Base-by-base conservation (phyloP, 2,329 filamentous ascomycete genomes). In the Exserohilum turcica region DNA sequence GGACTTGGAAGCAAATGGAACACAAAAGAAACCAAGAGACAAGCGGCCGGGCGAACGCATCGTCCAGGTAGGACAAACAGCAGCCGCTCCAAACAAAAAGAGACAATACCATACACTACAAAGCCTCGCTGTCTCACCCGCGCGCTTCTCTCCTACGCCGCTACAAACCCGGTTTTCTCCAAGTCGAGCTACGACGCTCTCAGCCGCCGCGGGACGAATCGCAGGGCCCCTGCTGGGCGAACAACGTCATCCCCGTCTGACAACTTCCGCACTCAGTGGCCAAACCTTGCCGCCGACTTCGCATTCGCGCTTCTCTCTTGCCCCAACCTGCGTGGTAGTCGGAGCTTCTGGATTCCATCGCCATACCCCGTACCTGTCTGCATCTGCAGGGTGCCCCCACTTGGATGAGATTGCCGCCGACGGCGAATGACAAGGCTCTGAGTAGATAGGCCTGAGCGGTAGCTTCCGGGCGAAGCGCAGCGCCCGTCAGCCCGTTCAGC, bases 401-500 rank as follows among this genome's bases (percentile, higher is more conserved):
- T 50, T 51, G 43, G 31, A 45, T 48, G 27, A 47, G 54, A 43
- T 54, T 54, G 52, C 58, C 43, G 48, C 47, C 48, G 45, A 38
- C 58, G 54, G 63, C 65, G 67, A 63, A 66, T 67, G 65, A 70
- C 65, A 55, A 54, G 48, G 48, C 48, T 45, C 54, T 51, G 37
- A 52, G 36, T 44, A 54, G 46, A 47, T 47, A 16, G 43, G 52
- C 33, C 55, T 51, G 46, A 56, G 53, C 48, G 54, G 51, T 46
- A 55, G 47, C n/a, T n/a, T n/a, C n/a, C n/a, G n/a, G n/a, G n/a
- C n/a, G n/a, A n/a, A 52, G 56, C 60, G 46, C 75, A 60, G 42
- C 77, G 68, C 64, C 66, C 21, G 78, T 66, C 10, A 83, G 61
- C 38, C 71, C 77, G 42, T 77, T 76, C 48, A 84, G 69, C 63